Percentiles rank a stretch among this genome's conserved stretches.
phyloP scores from a whole-genome alignment of 352 stramenopile genomes.

The Pythium sukuiense region DNA sequence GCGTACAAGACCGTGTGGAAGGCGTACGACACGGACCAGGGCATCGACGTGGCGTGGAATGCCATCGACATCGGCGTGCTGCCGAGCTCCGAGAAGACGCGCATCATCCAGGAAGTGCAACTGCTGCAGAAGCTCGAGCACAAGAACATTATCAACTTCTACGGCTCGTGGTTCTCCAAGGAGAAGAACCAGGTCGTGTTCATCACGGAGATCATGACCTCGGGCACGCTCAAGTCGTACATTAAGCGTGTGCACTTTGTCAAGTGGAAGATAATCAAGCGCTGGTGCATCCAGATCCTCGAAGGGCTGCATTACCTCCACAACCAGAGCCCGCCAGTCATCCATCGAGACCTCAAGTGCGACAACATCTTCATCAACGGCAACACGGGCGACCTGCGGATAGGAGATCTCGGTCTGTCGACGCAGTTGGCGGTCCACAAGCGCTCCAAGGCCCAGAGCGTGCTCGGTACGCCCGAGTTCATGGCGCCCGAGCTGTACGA shows the following conservation, averaged over 20 bases:
- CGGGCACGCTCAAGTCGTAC: slow-evolving; percentile 94
- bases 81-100: slow-evolving; percentile 92
- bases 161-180: slow-evolving; percentile 97
- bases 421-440: slow-evolving; percentile 82
- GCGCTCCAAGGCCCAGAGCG: slow-evolving; percentile 83
- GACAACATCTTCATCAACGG: slow-evolving; percentile 99
- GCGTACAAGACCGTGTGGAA: slow-evolving; percentile 93
- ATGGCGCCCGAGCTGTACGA: slow-evolving; percentile 99
- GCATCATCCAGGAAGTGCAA: slow-evolving; percentile 98
- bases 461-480: slow-evolving; percentile 98
- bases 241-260: slow-evolving; percentile 98
- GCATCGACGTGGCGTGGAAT: slow-evolving; percentile 99
- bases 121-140: slow-evolving; percentile 97
- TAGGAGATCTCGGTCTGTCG: slow-evolving; percentile 96
- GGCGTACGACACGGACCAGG: slow-evolving; percentile 98
- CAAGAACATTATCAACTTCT: slow-evolving; percentile 99
- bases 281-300: slow-evolving; percentile 97
- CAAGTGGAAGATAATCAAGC: slow-evolving; percentile 98
- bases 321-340: slow-evolving; percentile 87
- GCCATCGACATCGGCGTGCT: slow-evolving; percentile 96
- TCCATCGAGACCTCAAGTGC: slow-evolving; percentile 94
- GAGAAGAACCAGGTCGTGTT: slow-evolving; percentile 99
- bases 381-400: slow-evolving; percentile 96
- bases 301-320: slow-evolving; percentile 94
- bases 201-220: slow-evolving; percentile 99